Base-by-base conservation (phyloP, 208 protist genomes). In the Balamuthia mandrillaris region DNA sequence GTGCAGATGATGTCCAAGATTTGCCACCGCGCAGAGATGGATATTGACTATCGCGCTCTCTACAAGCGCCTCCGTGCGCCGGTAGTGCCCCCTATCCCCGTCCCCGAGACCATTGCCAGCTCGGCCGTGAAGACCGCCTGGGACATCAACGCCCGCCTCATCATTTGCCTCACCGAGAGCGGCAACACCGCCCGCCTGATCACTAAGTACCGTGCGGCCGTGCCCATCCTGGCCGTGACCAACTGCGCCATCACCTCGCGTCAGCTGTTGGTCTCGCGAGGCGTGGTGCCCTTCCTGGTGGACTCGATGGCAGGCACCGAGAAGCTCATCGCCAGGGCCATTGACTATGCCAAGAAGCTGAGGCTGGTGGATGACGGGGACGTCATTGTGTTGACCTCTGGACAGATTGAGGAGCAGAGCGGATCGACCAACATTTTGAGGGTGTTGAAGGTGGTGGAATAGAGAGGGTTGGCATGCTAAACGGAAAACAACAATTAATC, bases 1-100 rank as follows among this genome's bases (percentile, higher is more conserved):
- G 97, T 99, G 2, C 81, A 94, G 85, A 97, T 96, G 86, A 98
- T 98, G 97, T 60, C 24, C 0, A 92, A 93, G 51, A 98, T 98
- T 39, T 94, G 89, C 88, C 66, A 44, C 6, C 85, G 87, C 39
- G 87, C 90, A 54, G 91, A 94, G 84, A 37, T 21, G 1, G 42
- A 78, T 51, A 66, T 90, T 49, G 44, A 90, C 72, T 84, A 88
- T 68, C 12, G 52, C 21, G 24, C 42, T 12, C 61, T 85, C 44
- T 88, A 63, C 65, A n/a, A 74, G 12, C 10, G 66, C 21, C 29
- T 52, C 39, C 70, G 78, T 31, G n/a, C n/a, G 54, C 63, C 24
- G 18, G 31, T 35, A 14, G 12, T 3, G 21, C 1, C 7, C 24
- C 35, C 83, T 14, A 78, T 86, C 31, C 31, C 39, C 27, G 3